These are phyloP conservation scores for Arthroderma sp. DNA, from an alignment of 2,329 filamentous ascomycete genomes.

Conservation along the genomic window DNA sequence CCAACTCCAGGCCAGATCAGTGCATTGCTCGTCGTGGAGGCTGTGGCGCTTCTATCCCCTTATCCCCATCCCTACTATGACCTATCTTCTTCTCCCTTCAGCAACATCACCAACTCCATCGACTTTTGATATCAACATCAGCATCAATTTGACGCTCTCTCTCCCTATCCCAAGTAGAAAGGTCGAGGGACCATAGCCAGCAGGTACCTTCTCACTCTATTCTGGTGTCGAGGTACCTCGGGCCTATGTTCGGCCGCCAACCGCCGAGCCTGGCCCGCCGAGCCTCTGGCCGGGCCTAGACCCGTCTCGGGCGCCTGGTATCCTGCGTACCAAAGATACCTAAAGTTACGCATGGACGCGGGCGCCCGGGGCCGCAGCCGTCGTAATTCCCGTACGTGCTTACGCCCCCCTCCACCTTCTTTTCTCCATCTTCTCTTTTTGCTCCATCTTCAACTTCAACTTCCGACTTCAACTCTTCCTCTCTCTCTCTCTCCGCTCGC, in stretches of 20 bases:
- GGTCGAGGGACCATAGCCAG: neutral
- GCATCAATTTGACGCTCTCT: neutral
- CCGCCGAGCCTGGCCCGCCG: neutral
- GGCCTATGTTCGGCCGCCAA: neutral
- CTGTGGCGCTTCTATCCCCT: neutral
- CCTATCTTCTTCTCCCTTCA: neutral
- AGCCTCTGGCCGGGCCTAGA: neutral
- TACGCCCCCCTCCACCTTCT: neutral
- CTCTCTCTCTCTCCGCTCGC: neutral
- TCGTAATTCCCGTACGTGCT: neutral
- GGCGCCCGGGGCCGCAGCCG: conserved; percentile 1
- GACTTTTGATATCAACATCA: neutral
- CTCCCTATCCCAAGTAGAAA: neutral
- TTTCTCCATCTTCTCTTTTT: neutral
- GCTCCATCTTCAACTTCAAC: neutral
- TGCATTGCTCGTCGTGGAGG: too few relatives aligned
- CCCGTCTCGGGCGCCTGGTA: neutral
- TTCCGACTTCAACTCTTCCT: neutral
- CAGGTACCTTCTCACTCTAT: neutral
- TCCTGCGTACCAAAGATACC: conserved; percentile 1
- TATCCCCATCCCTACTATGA: too few relatives aligned
- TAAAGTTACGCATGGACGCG: conserved; percentile 2
- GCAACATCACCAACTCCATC: neutral
- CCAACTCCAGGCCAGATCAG: neutral
- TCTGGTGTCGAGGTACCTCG: neutral